These are phyloP conservation scores for Candida orba DNA, from an alignment of 805 yeast genomes.

Conservation along the genomic window DNA sequence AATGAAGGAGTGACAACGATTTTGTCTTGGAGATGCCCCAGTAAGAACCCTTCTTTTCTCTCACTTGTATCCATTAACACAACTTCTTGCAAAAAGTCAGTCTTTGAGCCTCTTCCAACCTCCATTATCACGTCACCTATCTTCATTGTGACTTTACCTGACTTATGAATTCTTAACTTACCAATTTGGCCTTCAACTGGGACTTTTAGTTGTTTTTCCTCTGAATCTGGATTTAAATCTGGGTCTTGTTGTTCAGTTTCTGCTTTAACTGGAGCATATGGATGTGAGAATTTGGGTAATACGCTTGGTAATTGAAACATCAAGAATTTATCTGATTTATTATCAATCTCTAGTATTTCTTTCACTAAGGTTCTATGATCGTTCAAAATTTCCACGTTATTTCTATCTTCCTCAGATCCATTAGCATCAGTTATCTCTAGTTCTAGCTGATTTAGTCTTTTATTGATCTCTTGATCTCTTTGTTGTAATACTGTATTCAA, in stretches of 20 bases:
- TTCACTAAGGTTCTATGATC: constrained; percentile 34
- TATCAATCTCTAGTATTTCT: constrained; percentile 22
- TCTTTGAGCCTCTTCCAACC: constrained; percentile 62
- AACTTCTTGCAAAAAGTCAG: constrained; percentile 68
- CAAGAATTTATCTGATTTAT: constrained; percentile 28
- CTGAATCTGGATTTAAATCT: neutral
- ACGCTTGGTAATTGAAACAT: constrained; percentile 33
- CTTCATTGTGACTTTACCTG: constrained; percentile 73
- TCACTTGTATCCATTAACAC: constrained; percentile 40
- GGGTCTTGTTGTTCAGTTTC: neutral
- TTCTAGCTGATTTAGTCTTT: constrained; percentile 23
- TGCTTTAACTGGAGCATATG: neutral
- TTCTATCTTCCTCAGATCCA: constrained; percentile 29
- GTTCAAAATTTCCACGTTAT: constrained; percentile 19
- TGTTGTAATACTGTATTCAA: constrained; percentile 15
- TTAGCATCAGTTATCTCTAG: constrained; percentile 24
- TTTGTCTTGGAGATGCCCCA: constrained; percentile 53
- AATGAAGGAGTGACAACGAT: constrained; percentile 52
- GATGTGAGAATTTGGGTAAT: constrained; percentile 28
- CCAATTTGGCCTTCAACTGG: constrained; percentile 58
- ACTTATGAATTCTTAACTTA: constrained; percentile 64
- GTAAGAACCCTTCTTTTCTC: constrained; percentile 33
- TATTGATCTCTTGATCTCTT: constrained; percentile 22
- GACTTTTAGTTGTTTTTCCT: neutral
- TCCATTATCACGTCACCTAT: constrained; percentile 67